These are phyloP conservation scores for Nissolia schottii DNA, from an alignment of 306 rosid species.

Conservation along the genomic window DNA sequence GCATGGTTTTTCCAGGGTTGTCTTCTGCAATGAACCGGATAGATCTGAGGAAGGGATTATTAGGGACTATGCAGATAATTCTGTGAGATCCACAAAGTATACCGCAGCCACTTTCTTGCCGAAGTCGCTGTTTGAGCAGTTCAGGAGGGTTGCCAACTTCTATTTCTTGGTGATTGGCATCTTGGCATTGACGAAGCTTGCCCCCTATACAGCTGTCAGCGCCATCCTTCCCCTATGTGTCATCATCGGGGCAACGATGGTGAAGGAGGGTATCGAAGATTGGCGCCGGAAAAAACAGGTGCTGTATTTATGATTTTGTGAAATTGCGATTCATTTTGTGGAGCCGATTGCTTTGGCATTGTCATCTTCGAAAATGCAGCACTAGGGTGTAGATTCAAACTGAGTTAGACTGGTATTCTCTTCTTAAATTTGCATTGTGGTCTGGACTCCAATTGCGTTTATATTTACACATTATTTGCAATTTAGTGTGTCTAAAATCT, in stretches of 20 bases:
- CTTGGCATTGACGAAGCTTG: conserved; percentile 72
- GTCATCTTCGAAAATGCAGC: not conserved
- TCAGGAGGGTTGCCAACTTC: conserved; percentile 95
- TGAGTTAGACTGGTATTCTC: not conserved
- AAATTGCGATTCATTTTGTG: not conserved
- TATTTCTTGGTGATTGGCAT: conserved; percentile 72
- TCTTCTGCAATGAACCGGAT: conserved; percentile 66
- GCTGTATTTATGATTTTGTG: conserved; percentile 10
- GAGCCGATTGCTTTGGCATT: not conserved
- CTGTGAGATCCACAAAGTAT: conserved; percentile 81
- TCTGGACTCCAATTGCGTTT: not conserved
- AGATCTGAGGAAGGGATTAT: conserved; percentile 48
- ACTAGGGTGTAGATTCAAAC: not conserved
- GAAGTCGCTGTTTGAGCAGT: conserved; percentile 94
- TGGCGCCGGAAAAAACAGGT: conserved; percentile 88
- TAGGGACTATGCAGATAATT: conserved; percentile 52
- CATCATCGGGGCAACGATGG: conserved; percentile 64
- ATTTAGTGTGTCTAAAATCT: not conserved
- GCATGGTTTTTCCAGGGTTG: conserved; percentile 83
- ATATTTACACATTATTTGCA: not conserved
- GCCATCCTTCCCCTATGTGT: conserved; percentile 71
- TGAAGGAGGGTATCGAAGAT: conserved; percentile 85
- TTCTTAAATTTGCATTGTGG: not conserved
- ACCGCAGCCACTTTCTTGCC: conserved; percentile 78
- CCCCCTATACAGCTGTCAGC: conserved; percentile 85